These are phyloP conservation scores for Ascosphaera acerosa DNA, from an alignment of 2,329 filamentous ascomycete species.

Conservation along the genomic window DNA sequence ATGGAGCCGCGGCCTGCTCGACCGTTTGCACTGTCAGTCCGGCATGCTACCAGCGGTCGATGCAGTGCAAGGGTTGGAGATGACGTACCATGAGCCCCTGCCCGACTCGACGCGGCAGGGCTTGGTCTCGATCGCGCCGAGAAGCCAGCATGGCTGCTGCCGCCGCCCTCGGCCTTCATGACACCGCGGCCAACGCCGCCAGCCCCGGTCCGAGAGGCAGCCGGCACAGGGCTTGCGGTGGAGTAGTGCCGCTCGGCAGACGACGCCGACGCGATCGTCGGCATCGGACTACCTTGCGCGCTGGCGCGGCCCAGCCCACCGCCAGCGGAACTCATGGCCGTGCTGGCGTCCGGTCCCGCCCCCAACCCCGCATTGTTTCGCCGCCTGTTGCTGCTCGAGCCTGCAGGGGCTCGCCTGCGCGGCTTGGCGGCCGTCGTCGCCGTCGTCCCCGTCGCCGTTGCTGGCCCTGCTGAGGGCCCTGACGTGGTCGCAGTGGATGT, in stretches of 20 bases:
- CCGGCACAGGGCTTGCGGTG: neutral
- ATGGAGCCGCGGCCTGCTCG: neutral
- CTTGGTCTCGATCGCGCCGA: slow-evolving; percentile 2
- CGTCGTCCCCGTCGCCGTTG: neutral
- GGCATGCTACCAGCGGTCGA: too few species aligned
- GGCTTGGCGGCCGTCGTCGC: neutral
- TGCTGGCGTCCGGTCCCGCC: too few species aligned
- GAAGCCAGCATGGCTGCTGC: slow-evolving; percentile 5
- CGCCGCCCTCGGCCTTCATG: slow-evolving; percentile 32
- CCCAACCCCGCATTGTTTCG: slow-evolving; percentile 1
- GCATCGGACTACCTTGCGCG: neutral
- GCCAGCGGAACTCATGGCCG: too few species aligned
- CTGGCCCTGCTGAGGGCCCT: neutral
- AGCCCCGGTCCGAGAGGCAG: slow-evolving; percentile 6
- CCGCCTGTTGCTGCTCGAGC: neutral
- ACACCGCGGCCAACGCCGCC: slow-evolving; percentile 12
- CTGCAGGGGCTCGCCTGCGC: neutral
- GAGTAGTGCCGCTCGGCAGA: neutral
- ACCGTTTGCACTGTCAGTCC: too few species aligned
- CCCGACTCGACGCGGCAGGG: neutral
- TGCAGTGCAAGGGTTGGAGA: too few species aligned
- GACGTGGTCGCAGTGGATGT: neutral
- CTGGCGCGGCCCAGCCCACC: neutral
- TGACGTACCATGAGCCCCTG: neutral
- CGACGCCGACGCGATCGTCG: neutral